These are phyloP conservation scores for Syncephalis fuscata DNA, from an alignment of 371 early-diverging fungal genomes.

Conservation along the genomic window DNA sequence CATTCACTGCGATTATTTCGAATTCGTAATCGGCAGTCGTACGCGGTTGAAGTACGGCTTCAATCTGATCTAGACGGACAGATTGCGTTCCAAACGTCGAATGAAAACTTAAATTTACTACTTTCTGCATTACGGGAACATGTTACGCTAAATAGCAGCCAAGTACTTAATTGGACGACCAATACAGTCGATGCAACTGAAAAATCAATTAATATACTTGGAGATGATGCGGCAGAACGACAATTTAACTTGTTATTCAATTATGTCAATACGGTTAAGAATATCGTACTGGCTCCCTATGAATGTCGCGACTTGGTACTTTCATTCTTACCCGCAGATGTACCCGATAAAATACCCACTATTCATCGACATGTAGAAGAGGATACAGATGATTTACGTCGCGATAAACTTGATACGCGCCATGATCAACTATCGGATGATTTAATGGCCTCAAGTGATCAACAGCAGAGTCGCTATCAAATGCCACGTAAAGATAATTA, in stretches of 20 bases:
- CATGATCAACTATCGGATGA: slow-evolving; percentile 10
- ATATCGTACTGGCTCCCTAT: slow-evolving; percentile 43
- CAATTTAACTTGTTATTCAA: slow-evolving; percentile 83
- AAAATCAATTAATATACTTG: slow-evolving; percentile 32
- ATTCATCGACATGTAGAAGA: neutral
- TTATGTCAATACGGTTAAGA: slow-evolving; percentile 67
- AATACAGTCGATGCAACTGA: neutral
- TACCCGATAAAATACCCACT: neutral
- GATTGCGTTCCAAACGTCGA: slow-evolving; percentile 71
- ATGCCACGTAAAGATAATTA: no score
- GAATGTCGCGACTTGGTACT: slow-evolving; percentile 46
- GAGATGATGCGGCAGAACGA: slow-evolving; percentile 23
- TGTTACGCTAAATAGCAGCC: neutral
- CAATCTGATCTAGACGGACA: slow-evolving; percentile 66
- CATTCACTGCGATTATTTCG: slow-evolving; percentile 60
- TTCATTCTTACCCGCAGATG: slow-evolving; percentile 43
- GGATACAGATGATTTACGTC: neutral
- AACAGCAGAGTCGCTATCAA: no score
- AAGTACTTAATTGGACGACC: neutral
- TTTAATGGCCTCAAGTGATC: no score
- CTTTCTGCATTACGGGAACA: neutral
- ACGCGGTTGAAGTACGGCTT: slow-evolving; percentile 47
- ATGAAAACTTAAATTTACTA: slow-evolving; percentile 56
- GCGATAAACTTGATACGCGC: slow-evolving; percentile 4
- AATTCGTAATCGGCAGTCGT: slow-evolving; percentile 45